Conservation (phyloP, 129 eudicot genomes). For the Chrysanthemum lavandulifolium region DNA sequence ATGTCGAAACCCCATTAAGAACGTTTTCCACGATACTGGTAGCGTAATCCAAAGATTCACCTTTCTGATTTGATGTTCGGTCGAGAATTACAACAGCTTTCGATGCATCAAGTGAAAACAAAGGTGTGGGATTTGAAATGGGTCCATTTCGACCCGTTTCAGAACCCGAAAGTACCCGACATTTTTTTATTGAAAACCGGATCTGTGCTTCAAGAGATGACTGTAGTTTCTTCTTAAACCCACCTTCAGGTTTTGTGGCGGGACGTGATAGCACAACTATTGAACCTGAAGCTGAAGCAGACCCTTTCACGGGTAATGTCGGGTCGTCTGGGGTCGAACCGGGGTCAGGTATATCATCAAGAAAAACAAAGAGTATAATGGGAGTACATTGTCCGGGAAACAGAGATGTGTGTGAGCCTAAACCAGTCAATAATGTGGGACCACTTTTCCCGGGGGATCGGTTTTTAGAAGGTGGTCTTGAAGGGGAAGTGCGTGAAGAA, state of each 20-base stretch:
- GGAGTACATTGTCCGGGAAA: constrained; percentile 96
- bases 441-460: constrained; percentile 68
- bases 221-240: constrained; percentile 67
- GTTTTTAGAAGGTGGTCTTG: constrained; percentile 51
- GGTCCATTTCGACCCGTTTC: constrained; percentile 69
- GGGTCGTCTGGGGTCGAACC: constrained; percentile 47
- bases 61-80: constrained; percentile 45
- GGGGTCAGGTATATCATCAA: constrained; percentile 68
- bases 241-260: constrained; percentile 63
- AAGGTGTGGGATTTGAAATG: constrained; percentile 52
- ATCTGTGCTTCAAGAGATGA: constrained; percentile 92
- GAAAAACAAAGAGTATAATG: constrained; percentile 76
- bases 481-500: constrained; percentile 45
- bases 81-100: constrained; percentile 76
- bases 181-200: constrained; percentile 82
- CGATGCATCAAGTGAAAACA: constrained; percentile 85
- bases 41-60: constrained; percentile 81
- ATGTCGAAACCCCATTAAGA: constrained; percentile 64
- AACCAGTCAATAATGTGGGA: constrained; percentile 61
- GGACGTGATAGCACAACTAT: constrained; percentile 84
- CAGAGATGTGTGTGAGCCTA: constrained; percentile 68
- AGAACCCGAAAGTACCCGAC: constrained; percentile 70
- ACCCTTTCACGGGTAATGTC: constrained; percentile 27
- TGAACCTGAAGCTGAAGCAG: constrained; percentile 63
- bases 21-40: constrained; percentile 68